Evolutionary conservation across 768 basidiomycete genomes (phyloP).

Genomic region (Stropharia rugosoannulata): DNA sequence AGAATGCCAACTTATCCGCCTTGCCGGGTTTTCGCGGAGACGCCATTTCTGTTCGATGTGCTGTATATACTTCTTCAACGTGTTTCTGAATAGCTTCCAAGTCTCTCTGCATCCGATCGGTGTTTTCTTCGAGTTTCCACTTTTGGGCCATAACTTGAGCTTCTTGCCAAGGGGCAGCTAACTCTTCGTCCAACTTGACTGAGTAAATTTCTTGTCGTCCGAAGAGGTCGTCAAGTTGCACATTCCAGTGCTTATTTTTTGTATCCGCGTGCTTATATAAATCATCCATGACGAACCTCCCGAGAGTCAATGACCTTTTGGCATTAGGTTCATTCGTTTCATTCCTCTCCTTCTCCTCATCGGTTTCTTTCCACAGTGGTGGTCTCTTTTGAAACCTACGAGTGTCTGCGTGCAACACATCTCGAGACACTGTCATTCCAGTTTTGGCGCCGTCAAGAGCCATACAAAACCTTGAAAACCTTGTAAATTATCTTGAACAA

Average conservation of each 20-base stretch:
- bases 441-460: constrained; percentile 64
- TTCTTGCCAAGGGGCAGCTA: constrained; percentile 31
- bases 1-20: constrained; percentile 23
- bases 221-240: constrained; percentile 29
- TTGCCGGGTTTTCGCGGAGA: constrained; percentile 22
- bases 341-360: constrained; percentile 18
- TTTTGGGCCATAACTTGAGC: constrained; percentile 23
- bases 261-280: constrained; percentile 26
- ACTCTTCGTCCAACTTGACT: constrained; percentile 24
- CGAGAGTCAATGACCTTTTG: constrained; percentile 16
- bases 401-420: constrained; percentile 24
- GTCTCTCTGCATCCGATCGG: constrained; percentile 26
- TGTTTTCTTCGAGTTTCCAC: constrained; percentile 18
- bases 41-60: constrained; percentile 26
- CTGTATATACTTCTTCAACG: constrained; percentile 32
- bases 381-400: constrained; percentile 16
- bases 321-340: constrained; percentile 25
- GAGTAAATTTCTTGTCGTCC: not conserved
- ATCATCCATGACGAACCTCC: constrained; percentile 45
- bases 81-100: constrained; percentile 38
- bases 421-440: constrained; percentile 42
- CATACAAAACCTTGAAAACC: constrained; percentile 40
- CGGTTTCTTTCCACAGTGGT: constrained; percentile 33
- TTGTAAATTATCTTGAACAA: not conserved
- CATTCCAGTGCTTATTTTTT: constrained; percentile 19